Base-by-base conservation (phyloP, 108 stramenopile genomes). In the Cyclostephanos invisitatus region DNA sequence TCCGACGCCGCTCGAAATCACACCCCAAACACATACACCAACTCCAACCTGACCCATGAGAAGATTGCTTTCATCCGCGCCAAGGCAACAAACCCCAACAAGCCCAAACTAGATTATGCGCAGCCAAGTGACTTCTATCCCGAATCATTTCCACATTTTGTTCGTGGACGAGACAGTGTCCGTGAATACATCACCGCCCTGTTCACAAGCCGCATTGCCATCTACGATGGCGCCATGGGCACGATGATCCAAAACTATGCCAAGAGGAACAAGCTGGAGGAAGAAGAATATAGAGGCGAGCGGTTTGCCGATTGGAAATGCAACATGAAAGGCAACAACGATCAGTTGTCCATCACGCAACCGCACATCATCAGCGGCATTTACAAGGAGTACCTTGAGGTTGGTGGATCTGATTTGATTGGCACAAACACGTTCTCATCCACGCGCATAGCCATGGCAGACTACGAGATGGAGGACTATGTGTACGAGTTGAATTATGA, bases 171-270 rank as follows among this genome's bases (percentile, higher is more conserved):
- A 22, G 96, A 97, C 78, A 93, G 92, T 74, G 83, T 91, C 37
- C 87, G 96, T 64, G 75, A 84, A 48, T 91, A 97, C 90, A 92
- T 97, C 78, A 92, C 92, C 0, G 62, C 87, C 44, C 75, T 97
- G 37, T 97, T 97, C 86, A 87, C 83, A 2, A 79, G 67, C 22
- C 82, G 86, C 58, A 94, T 97, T 68, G 94, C 95, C 42, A 91
- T 98, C 65, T 98, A 98, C 68, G 98, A 99, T 68, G 98, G 98
- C 57, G 98, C 97, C 47, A 99, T 99, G 98, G 98, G 98, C 44
- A 99, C 98, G 47, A 99, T 99, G 98, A 99, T 99, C 78, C 98
- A 99, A 75, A 97, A 98, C 81, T 95, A 97, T 62, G 77, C 91
- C 65, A 93, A 97, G 87, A 85, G 82, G 74, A 91, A 93, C 83